phyloP scores from a whole-genome alignment of 75 land plant genomes.

The Sequoia sempervirens region DNA sequence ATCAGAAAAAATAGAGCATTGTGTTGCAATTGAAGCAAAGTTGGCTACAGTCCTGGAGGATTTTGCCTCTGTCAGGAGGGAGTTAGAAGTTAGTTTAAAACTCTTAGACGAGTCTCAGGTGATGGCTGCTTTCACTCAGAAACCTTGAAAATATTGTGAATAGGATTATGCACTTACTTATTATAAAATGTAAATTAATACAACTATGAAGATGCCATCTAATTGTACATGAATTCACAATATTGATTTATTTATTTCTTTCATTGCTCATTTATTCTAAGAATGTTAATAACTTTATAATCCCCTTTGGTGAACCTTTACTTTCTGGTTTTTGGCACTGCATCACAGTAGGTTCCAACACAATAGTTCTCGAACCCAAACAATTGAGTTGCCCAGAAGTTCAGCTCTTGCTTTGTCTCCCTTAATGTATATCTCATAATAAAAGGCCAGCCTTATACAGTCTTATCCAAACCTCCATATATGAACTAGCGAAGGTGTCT shows the following conservation, averaged over 20 bases:
- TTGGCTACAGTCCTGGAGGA: constrained; percentile 57
- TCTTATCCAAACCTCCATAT: not conserved
- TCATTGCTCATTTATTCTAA: not conserved
- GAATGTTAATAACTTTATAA: not conserved
- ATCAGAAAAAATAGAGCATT: constrained; percentile 45
- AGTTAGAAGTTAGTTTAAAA: constrained; percentile 65
- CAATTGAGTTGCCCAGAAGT: not conserved
- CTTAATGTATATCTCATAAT: not conserved
- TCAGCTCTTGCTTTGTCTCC: not conserved
- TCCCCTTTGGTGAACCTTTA: not conserved
- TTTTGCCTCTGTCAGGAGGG: constrained; percentile 44
- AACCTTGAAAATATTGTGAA: not conserved
- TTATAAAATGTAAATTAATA: not conserved
- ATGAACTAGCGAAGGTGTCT: not conserved
- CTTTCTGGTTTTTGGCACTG: not conserved
- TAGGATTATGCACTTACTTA: not conserved
- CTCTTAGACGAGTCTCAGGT: constrained; percentile 97
- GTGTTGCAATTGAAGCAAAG: constrained; percentile 47
- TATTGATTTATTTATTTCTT: not conserved
- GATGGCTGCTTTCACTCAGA: not conserved
- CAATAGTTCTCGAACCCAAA: not conserved
- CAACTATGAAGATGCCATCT: not conserved
- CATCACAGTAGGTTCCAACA: not conserved
- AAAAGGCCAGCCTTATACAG: not conserved
- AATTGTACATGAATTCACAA: not conserved